phyloP scores from a whole-genome alignment of 345 rosid genomes.

The Cardamine resedifolia region DNA sequence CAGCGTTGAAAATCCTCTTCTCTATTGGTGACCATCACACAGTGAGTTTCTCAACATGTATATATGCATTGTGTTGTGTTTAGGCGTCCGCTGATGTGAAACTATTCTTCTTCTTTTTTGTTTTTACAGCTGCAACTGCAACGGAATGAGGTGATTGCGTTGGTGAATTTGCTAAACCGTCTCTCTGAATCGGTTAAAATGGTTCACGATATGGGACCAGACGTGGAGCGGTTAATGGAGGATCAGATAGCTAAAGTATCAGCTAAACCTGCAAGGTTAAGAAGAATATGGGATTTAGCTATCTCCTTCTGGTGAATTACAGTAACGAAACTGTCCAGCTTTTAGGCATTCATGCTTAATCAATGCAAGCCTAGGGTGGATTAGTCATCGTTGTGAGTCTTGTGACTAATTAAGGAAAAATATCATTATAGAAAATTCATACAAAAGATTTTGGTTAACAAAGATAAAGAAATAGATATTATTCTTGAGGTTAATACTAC shows the following conservation, averaged over 20 bases:
- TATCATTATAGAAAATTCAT: constrained; percentile 16
- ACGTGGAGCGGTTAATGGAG: constrained; percentile 48
- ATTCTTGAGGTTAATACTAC: constrained; percentile 4
- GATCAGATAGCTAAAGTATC: constrained; percentile 24
- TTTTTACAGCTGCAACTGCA: constrained; percentile 45
- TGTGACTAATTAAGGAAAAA: constrained; percentile 2
- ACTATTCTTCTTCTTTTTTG: neutral
- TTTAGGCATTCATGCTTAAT: constrained; percentile 8
- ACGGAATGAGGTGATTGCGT: constrained; percentile 64
- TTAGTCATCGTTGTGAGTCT: constrained; percentile 13
- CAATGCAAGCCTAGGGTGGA: constrained; percentile 16
- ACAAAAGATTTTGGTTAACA: constrained; percentile 27
- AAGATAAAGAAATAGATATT: neutral
- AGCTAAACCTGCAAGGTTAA: constrained; percentile 26
- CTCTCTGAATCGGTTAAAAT: constrained; percentile 57
- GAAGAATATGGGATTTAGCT: constrained; percentile 34
- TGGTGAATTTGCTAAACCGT: constrained; percentile 58
- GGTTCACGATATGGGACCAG: constrained; percentile 55
- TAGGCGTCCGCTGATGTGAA: neutral
- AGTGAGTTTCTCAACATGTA: constrained; percentile 48
- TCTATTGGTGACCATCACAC: constrained; percentile 47
- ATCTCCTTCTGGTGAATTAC: constrained; percentile 33
- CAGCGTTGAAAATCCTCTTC: constrained; percentile 91
- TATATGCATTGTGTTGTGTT: neutral
- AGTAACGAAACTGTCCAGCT: constrained; percentile 23